Evolutionary conservation across 805 yeast species (phyloP), one percentile per base, ranked within the genome.

Genomic region (Suhomyces xylopsoci): DNA sequence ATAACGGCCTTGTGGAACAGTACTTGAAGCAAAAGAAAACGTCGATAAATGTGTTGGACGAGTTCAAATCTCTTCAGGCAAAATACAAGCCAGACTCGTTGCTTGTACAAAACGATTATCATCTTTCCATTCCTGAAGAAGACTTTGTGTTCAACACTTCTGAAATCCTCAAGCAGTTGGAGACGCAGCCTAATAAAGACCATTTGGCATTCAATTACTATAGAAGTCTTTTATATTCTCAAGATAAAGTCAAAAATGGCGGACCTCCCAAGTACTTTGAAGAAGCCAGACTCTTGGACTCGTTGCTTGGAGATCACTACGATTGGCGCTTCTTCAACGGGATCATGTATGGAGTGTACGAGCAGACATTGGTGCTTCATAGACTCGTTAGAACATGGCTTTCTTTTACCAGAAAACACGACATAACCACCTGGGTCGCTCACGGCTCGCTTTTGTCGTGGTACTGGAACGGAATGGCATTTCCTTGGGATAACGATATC

Each of bases 201-300:
- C 47, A 50, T 5, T 62, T 62, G 24, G 66, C 64, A 38, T 46
- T 62, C 19, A 55, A 59, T 5, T 78, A 78, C 57, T 59, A 65
- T 38, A 59, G 70, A 5, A 64, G 74, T 48, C 62, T 79, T 48
- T 54, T 65, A 47, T 60, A 60, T 52, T 74, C 80, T 1, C 56
- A 63, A 9, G 50, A 55, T 17, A 60, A 62, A 5, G 65, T 63
- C n/a, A 62, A 63, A 15, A 60, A 66, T 15, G 64, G 68, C 5
- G 67, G 70, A 5, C 71, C 72, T 1, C 66, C 69, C 7, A 77
- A 80, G 54, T 77, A 78, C 59, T 78, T 72, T 53, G 49, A 53
- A 10, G 77, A 72, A 56, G 68, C 75, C 22, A 55, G 69, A 49
- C 53, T 71, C 34, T 54, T 62, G 24, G 62, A 56, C 20, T 61